Percentiles rank a stretch among this genome's conserved stretches.
phyloP scores from a whole-genome alignment of 2,329 filamentous ascomycete genomes.

The Aspergillus felis region DNA sequence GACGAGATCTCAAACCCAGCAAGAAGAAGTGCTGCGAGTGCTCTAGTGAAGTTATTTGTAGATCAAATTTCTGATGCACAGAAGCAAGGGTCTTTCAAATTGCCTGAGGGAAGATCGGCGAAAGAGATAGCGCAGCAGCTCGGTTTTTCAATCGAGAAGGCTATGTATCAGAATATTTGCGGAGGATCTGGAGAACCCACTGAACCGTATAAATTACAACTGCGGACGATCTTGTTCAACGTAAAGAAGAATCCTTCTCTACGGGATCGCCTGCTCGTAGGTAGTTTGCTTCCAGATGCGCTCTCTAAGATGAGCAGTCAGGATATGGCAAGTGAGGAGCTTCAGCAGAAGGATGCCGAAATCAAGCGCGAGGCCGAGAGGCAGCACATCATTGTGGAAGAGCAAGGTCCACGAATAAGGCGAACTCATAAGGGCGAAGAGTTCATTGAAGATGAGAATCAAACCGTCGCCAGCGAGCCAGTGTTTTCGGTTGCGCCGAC shows the following conservation, averaged over 20 bases:
- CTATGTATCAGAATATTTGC: slow-evolving; percentile 53
- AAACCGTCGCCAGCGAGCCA: slow-evolving; percentile 44
- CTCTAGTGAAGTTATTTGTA: slow-evolving; percentile 65
- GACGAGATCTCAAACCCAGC: slow-evolving; percentile 56
- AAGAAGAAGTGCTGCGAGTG: slow-evolving; percentile 66
- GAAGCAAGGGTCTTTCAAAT: slow-evolving; percentile 60
- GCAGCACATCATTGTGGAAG: slow-evolving; percentile 72
- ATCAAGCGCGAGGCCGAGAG: slow-evolving; percentile 55
- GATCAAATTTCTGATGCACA: slow-evolving; percentile 63
- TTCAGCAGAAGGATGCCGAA: slow-evolving; percentile 61
- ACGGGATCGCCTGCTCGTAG: slow-evolving; percentile 68
- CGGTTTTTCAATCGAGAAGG: slow-evolving; percentile 75
- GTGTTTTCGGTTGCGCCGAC: slow-evolving; percentile 46
- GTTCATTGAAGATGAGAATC: slow-evolving; percentile 70
- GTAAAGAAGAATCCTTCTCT: slow-evolving; percentile 83
- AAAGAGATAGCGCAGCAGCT: slow-evolving; percentile 65
- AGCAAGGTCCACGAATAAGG: slow-evolving; percentile 72
- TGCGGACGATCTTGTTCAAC: slow-evolving; percentile 77
- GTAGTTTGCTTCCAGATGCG: slow-evolving; percentile 66
- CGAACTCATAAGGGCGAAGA: slow-evolving; percentile 96
- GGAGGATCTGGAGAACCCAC: slow-evolving; percentile 50
- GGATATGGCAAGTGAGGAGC: slow-evolving; percentile 87
- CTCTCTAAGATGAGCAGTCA: slow-evolving; percentile 85
- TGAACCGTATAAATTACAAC: slow-evolving; percentile 58
- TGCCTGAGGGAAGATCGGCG: slow-evolving; percentile 61